These are phyloP conservation scores for Aspergillus unguis DNA, from an alignment of 2,329 filamentous ascomycete genomes.

Conservation along the genomic window DNA sequence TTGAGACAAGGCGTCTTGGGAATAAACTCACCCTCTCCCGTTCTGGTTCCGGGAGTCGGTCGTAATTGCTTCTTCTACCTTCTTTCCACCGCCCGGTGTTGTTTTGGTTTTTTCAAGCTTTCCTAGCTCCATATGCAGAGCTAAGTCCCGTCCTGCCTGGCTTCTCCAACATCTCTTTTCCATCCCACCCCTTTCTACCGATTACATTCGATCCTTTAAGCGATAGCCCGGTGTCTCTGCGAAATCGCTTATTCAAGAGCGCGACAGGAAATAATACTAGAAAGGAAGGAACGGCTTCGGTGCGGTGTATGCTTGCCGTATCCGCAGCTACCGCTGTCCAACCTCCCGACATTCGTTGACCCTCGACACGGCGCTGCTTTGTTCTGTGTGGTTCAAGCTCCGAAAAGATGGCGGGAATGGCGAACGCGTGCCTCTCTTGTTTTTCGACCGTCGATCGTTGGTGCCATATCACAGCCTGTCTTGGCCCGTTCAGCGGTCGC, in stretches of 20 bases:
- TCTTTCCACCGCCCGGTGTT: conserved; percentile 26
- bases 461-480: conserved; percentile 44
- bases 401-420: conserved; percentile 39
- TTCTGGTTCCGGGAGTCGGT: conserved; percentile 1
- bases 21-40: background rate
- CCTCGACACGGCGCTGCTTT: conserved; percentile 23
- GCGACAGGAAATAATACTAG: background rate
- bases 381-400: conserved; percentile 28
- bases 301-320: conserved; percentile 3
- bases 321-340: conserved; percentile 12
- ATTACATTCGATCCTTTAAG: background rate
- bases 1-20: background rate
- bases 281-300: conserved; percentile 4
- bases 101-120: conserved; percentile 24
- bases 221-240: background rate
- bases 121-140: conserved; percentile 19
- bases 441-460: conserved; percentile 41
- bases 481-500: conserved; percentile 56
- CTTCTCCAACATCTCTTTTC: conserved; percentile 14
- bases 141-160: conserved; percentile 15
- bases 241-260: background rate
- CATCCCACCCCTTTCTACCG: conserved; percentile 1
- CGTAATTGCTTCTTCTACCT: conserved; percentile 4
- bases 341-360: conserved; percentile 16
- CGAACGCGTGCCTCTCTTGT: conserved; percentile 41